Percentiles rank a stretch among this genome's conserved stretches.
These are phyloP conservation scores for Monilinia fructicola DNA, from an alignment of 2,329 filamentous ascomycete species.

Conservation along the genomic window DNA sequence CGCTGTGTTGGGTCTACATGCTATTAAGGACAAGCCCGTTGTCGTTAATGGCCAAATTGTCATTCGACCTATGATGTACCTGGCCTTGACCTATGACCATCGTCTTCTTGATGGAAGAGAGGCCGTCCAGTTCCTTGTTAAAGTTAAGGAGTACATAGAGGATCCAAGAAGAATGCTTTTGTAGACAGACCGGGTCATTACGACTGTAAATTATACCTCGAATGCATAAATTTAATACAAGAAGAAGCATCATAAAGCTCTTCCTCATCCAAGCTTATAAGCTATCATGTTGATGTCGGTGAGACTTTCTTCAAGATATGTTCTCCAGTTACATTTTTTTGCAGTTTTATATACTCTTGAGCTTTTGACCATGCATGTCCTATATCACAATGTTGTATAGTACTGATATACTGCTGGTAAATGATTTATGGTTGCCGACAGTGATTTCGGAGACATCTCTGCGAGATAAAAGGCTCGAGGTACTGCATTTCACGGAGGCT, in stretches of 20 bases:
- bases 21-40: conserved; percentile 92
- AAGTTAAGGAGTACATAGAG: conserved; percentile 97
- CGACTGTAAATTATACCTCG: conserved; percentile 20
- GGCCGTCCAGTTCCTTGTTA: conserved; percentile 93
- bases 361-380: neutral
- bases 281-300: neutral
- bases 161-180: conserved; percentile 91
- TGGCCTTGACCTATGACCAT: conserved; percentile 96
- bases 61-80: conserved; percentile 99
- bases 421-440: neutral
- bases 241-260: conserved; percentile 7
- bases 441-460: too few species aligned
- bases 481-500: neutral
- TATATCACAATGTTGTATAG: neutral
- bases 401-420: neutral
- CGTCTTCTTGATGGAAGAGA: conserved; percentile 92
- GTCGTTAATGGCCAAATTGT: conserved; percentile 92
- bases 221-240: conserved; percentile 21
- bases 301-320: neutral
- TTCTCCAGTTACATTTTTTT: neutral
- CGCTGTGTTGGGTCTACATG: conserved; percentile 87
- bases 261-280: neutral
- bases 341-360: neutral
- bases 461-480: neutral
- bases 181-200: conserved; percentile 28